Base-by-base conservation (phyloP, 2,329 filamentous ascomycete species). In the Teratosphaeria zuluensis region DNA sequence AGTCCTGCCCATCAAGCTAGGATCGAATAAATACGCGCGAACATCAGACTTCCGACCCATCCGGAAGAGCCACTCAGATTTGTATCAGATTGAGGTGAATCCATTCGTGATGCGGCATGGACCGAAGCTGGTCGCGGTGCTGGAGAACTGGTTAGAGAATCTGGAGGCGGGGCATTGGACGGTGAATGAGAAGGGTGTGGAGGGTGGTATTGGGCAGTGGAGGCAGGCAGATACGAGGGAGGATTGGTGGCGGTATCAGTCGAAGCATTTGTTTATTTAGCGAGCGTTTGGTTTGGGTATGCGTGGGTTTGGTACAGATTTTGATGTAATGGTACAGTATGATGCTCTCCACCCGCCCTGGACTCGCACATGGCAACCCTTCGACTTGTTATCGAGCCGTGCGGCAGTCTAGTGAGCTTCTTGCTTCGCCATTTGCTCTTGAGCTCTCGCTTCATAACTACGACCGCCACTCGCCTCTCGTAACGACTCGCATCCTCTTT, bases 21-120 rank as follows among this genome's bases (percentile, higher is more conserved):
- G 68, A 14, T 65, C 60, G 21, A 67, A 68, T 54, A 55, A 61
- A 32, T 70, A 69, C 55, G 69, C 69, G 3, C 57, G 67, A 32
- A 72, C 69, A 5, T 65, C 65, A 9, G 69, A 72, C 55, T 66
- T 66, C 53, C 61, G 63, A 32, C 63, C 67, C 1, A 70, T 71
- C 42, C 59, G 65, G 46, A 64, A 62, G 46, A 69, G 66, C 53
- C 67, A 70, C 57, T 65, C 62, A 30, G 68, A 70, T 60, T 59
- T 72, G 54, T 72, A 72, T 55, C 68, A 70, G 57, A 65, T 65
- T 9, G 69, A 65, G 8, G 65, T 71, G 56, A 71, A 71, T 51
- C 69, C 68, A 3, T 70, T 70, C 35, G 68, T 70, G 1, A 69
- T 70, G 62, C 55, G 67, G 32, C 69, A 72, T 61, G 69, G 69